These are phyloP conservation scores for Lathyrus oleraceus DNA, from an alignment of 306 rosid species.

Conservation along the genomic window DNA sequence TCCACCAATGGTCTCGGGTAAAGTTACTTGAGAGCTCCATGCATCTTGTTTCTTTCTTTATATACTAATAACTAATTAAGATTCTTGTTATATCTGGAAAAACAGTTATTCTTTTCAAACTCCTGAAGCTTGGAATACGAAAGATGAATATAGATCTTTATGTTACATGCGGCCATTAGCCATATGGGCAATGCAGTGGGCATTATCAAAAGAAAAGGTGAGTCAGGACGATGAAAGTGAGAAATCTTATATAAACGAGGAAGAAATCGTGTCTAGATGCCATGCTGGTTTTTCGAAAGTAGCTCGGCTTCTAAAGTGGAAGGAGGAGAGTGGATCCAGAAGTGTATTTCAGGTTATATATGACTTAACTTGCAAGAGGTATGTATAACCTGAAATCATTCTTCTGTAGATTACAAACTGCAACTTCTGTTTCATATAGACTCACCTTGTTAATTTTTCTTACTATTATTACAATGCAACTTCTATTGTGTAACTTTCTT, in stretches of 20 bases:
- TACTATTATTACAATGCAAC: not conserved
- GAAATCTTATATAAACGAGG: conserved; percentile 48
- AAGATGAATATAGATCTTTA: conserved; percentile 67
- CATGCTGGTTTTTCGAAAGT: conserved; percentile 69
- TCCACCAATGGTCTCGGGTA: conserved; percentile 88
- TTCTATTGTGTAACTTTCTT: no score
- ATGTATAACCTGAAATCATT: conserved; percentile 28
- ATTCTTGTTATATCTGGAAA: conserved; percentile 27
- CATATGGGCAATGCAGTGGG: conserved; percentile 99
- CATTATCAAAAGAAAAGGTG: conserved; percentile 54
- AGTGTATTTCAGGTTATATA: conserved; percentile 66
- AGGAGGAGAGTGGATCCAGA: conserved; percentile 50
- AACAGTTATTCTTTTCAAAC: conserved; percentile 86
- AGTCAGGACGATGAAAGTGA: conserved; percentile 33
- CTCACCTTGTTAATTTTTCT: not conserved
- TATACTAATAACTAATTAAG: conserved; percentile 26
- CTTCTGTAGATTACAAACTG: not conserved
- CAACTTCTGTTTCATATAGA: not conserved
- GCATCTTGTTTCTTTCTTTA: not conserved
- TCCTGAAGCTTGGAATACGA: conserved; percentile 84
- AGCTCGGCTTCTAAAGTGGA: conserved; percentile 67
- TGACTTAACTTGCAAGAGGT: conserved; percentile 73
- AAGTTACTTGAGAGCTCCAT: not conserved
- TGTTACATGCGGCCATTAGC: conserved; percentile 95
- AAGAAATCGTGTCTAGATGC: conserved; percentile 44